Evolutionary conservation across 164 flowering plant species (phyloP).

Genomic region (Saururus chinensis): DNA sequence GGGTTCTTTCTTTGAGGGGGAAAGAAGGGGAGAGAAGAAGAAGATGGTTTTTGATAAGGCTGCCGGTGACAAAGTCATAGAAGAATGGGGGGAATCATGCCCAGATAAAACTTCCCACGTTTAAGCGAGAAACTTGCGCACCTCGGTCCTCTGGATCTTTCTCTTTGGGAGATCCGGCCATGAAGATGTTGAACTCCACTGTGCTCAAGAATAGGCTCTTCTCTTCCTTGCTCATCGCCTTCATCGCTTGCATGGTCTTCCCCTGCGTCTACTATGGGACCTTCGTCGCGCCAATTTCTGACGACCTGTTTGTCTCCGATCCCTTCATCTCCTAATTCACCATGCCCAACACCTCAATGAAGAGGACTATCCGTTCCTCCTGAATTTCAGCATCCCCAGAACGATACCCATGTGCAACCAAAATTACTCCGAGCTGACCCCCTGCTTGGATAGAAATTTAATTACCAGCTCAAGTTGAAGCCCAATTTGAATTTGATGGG

Average conservation of each 20-base stretch:
- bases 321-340: slow-evolving; percentile 20
- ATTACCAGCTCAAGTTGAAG: slow-evolving; percentile 63
- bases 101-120: no score
- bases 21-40: no score
- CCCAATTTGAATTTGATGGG: slow-evolving; percentile 71
- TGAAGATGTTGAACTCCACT: slow-evolving; percentile 37
- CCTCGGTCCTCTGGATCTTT: no score
- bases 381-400: slow-evolving; percentile 31
- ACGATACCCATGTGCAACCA: slow-evolving; percentile 61
- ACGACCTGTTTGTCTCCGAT: slow-evolving; percentile 22
- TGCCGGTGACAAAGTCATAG: no score
- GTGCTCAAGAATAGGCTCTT: slow-evolving; percentile 19
- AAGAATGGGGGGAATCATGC: no score
- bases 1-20: no score
- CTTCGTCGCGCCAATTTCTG: slow-evolving; percentile 34
- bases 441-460: slow-evolving; percentile 73
- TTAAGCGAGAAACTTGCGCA: no score
- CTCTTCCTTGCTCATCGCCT: slow-evolving; percentile 29
- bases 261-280: slow-evolving; percentile 48
- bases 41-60: no score
- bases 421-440: slow-evolving; percentile 66
- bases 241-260: slow-evolving; percentile 38
- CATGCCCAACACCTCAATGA: slow-evolving; percentile 15
- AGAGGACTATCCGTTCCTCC: slow-evolving; percentile 5
- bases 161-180: slow-evolving; percentile 7